Evolutionary conservation across 2,329 filamentous ascomycete genomes (phyloP), one percentile per base, ranked within the genome.

Genomic region (Paraphoma chrysanthemicola): DNA sequence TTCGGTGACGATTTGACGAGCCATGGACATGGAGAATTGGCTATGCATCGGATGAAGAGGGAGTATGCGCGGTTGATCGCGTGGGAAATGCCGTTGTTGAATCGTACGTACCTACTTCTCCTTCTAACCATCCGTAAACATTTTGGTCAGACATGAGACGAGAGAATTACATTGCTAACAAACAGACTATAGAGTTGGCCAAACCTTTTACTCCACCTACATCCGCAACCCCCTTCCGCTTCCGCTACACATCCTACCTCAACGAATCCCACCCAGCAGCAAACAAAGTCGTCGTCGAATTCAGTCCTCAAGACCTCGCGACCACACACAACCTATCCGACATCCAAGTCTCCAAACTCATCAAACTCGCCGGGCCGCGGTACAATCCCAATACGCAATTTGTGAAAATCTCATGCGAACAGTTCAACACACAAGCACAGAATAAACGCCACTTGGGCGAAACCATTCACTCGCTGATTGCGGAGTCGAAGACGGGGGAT

Each of bases 241-340:
- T 97, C 87, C 90, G 95, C 70, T 97, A 97, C 82, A 99, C 95
- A 14, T 93, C 90, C 38, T 98, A 98, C 80, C 90, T 99, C 85
- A 94, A 94, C 69, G 95, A 98, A 79, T 82, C 86, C 53, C 96
- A 99, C 79, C 94, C 95, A 0, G 92, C 94, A 2, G 88, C 93
- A 78, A 89, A 88, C 74, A 99, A 99, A 82, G 93, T 99, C 17
- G 93, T 98, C 11, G 88, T 98, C 53, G 91, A 97, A 75, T 96
- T 98, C 79, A 87, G 84, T 62, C 89, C 90, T 14, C 78, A 79
- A 53, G 92, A 97, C 78, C 80, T 97, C 59, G 80, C 84, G 58
- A 84, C 97, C 52, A 88, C 85, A 23, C 79, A 86, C 14, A 14
- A 10, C 33, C 78, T 83, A 38, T 91, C 97, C 78, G 83, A 85